Conservation (phyloP, 768 basidiomycete genomes). For the Obba rivulosa region DNA sequence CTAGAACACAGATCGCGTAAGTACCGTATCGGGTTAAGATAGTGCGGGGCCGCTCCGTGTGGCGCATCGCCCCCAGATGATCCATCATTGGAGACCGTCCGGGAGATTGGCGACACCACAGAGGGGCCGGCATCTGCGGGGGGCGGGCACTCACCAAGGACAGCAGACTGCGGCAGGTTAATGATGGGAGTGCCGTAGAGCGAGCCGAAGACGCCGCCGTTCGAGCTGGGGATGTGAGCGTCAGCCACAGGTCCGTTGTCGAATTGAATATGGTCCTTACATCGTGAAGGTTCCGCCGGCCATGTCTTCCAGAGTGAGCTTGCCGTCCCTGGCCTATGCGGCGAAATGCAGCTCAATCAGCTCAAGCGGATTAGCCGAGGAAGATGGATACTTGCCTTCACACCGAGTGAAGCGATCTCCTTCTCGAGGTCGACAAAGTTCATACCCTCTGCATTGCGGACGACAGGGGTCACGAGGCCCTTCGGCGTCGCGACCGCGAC, state of each 20-base stretch:
- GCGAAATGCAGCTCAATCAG: too few relatives aligned
- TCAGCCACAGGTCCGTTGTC: background rate
- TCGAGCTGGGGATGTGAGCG: slow-evolving; percentile 56
- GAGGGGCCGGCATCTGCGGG: background rate
- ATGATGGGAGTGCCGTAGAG: slow-evolving; percentile 98
- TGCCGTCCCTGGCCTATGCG: slow-evolving; percentile 75
- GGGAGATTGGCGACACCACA: background rate
- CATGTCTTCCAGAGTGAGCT: slow-evolving; percentile 97
- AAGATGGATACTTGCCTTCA: slow-evolving; percentile 52
- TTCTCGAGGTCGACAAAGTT: slow-evolving; percentile 87
- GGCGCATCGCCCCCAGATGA: slow-evolving; percentile 3
- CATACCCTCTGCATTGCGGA: slow-evolving; percentile 85
- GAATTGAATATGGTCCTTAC: slow-evolving; percentile 37
- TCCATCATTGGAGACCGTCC: background rate
- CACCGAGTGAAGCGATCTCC: slow-evolving; percentile 86
- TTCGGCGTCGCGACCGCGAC: slow-evolving; percentile 98
- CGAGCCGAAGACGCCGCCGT: slow-evolving; percentile 97
- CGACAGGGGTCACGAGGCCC: slow-evolving; percentile 93
- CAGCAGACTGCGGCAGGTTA: slow-evolving; percentile 92
- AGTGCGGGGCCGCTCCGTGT: background rate
- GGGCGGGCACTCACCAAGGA: slow-evolving; percentile 55
- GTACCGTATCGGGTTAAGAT: background rate
- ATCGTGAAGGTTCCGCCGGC: slow-evolving; percentile 98
- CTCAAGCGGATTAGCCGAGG: too few relatives aligned
- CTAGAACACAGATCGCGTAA: slow-evolving; percentile 25